These are phyloP conservation scores for Suhomyces coccinellae DNA, from an alignment of 1,139 yeast species.

Conservation along the genomic window DNA sequence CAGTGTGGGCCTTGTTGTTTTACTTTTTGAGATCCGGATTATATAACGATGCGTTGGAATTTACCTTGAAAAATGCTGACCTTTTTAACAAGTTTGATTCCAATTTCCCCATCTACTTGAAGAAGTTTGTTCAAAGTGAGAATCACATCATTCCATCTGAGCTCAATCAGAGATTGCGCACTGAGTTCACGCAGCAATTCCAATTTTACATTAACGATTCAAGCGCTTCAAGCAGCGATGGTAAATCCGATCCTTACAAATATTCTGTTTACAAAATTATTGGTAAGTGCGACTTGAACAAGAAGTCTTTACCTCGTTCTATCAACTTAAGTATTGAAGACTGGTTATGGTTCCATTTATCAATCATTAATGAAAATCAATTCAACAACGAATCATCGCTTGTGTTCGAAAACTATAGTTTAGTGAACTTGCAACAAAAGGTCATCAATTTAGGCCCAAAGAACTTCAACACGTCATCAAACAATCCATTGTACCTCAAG, in stretches of 20 bases:
- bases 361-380: constrained; percentile 63
- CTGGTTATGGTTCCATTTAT: constrained; percentile 94
- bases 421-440: constrained; percentile 71
- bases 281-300: constrained; percentile 84
- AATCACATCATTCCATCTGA: constrained; percentile 54
- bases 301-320: constrained; percentile 68
- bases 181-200: constrained; percentile 84
- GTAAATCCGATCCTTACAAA: constrained; percentile 75
- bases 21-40: constrained; percentile 85
- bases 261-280: constrained; percentile 87
- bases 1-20: constrained; percentile 90
- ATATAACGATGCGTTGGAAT: constrained; percentile 66
- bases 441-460: constrained; percentile 72
- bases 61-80: constrained; percentile 40
- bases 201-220: constrained; percentile 55
- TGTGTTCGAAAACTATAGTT: constrained; percentile 69
- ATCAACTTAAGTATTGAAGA: constrained; percentile 86
- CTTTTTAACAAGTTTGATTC: constrained; percentile 79
- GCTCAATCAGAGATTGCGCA: constrained; percentile 66
- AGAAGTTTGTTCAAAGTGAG: constrained; percentile 65
- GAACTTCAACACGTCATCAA: constrained; percentile 64
- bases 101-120: constrained; percentile 77
- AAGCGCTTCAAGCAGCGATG: constrained; percentile 33
- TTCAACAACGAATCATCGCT: constrained; percentile 42
- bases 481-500: constrained; percentile 75